Evolutionary conservation across 106 monocot species (phyloP), one percentile per base, ranked within the genome.

Genomic region (Posidonia australis): DNA sequence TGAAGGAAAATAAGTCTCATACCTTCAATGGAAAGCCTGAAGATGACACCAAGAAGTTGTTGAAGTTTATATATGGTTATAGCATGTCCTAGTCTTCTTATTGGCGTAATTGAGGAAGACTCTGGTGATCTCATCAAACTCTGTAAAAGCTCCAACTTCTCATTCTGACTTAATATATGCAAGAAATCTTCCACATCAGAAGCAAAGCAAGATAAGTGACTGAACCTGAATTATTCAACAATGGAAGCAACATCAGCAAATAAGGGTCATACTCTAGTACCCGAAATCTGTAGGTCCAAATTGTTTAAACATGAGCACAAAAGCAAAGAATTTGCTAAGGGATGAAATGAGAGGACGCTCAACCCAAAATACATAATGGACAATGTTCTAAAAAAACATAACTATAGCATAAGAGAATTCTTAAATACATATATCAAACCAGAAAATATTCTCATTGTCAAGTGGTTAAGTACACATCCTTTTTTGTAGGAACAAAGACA

Each of bases 121-220:
- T 82, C 75, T 46, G 63, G 68, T 43, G 30, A 69, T 52, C 48
- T 67, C 29, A 66, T 62, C 52, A 80, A 74, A 53, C 64, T 78
- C 12, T 71, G 70, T 53, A 87, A 61, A 51, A 91, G 47, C 11
- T 81, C 79, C 41, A 57, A 25, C 68, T 67, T 90, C 65, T 98
- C 96, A 51, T 65, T 57, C 9, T 72, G 16, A 10, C 70, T 75
- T 55, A 98, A 76, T 11, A 73, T 23, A 36, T 61, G 70, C 47
- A 80, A 60, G 64, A 80, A 91, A 17, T 44, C 53, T 69, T 98
- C 78, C 23, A 98, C 70, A 75, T 98, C 96, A 66, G 96, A 87
- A 55, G 84, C 69, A 70, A 84, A 87, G 46, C 77, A 84, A 70
- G 84, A 72, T 68, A 87, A 72, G 66, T 98, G 87, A 63, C 78